Percentiles rank a stretch among this genome's conserved stretches.
phyloP scores from a whole-genome alignment of 2,329 filamentous ascomycete genomes.

The Elsinoe ampelina region DNA sequence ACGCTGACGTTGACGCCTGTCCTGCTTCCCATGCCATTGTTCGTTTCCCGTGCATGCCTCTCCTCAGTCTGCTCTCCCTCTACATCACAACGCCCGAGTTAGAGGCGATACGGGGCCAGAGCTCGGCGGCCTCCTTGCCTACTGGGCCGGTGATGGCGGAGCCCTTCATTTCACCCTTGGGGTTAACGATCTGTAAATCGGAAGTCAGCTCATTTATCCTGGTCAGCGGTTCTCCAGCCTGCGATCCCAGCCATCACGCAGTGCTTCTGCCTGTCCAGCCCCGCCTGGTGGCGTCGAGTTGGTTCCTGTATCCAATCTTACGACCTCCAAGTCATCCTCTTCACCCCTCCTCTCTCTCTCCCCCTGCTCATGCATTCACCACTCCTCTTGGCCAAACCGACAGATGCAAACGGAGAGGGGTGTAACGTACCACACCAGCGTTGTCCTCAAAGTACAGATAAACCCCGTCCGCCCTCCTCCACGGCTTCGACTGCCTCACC shows the following conservation, averaged over 20 bases:
- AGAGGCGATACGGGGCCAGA: conserved; percentile 99
- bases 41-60: not conserved
- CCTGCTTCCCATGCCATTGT: not conserved
- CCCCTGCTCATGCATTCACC: not conserved
- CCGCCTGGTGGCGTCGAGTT: too few species aligned
- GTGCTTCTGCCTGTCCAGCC: too few species aligned
- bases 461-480: conserved; percentile 96
- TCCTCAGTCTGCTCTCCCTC: conserved; percentile 28
- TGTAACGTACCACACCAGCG: conserved; percentile 80
- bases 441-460: conserved; percentile 99
- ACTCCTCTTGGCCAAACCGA: not conserved
- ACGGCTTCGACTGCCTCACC: conserved; percentile 97
- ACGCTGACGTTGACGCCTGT: not conserved
- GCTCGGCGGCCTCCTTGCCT: conserved; percentile 98
- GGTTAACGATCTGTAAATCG: conserved; percentile 79
- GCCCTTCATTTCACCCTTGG: conserved; percentile 99
- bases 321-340: too few species aligned
- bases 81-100: conserved; percentile 99
- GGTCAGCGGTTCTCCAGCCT: not conserved
- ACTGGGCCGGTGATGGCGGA: conserved; percentile 98
- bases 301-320: too few species aligned
- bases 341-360: too few species aligned
- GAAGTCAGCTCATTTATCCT: not conserved
- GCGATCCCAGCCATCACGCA: too few species aligned
- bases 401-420: too few species aligned